phyloP scores from a whole-genome alignment of 169 alveolate genomes.

The Plasmodium fragile region DNA sequence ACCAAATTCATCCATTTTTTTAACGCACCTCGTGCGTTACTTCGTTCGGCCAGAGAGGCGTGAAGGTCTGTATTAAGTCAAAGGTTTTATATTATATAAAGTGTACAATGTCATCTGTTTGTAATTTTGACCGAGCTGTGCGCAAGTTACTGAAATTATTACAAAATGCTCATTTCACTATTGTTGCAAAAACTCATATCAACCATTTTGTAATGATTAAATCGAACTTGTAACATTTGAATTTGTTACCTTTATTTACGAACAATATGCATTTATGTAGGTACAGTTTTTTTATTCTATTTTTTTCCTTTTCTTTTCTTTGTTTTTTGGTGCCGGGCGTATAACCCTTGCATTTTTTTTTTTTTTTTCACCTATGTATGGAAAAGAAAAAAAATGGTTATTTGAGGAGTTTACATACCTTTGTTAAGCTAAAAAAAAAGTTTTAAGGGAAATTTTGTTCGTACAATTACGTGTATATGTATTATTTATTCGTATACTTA shows the following conservation, averaged over 20 bases:
- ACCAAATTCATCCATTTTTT: neutral
- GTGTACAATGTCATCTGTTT: neutral
- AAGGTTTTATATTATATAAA: neutral
- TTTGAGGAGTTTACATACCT: neutral
- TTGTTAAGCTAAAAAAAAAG: constrained; percentile 3
- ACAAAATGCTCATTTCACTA: neutral
- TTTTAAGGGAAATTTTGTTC: neutral
- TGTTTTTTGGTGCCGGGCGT: neutral
- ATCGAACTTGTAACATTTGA: neutral
- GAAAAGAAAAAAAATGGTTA: neutral
- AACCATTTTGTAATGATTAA: neutral
- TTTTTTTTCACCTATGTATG: neutral
- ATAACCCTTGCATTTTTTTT: neutral
- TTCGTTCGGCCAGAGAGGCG: neutral
- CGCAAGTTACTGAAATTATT: neutral
- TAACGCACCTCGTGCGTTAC: neutral
- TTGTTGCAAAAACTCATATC: neutral
- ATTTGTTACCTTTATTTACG: neutral
- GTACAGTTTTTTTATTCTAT: neutral
- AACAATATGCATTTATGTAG: neutral
- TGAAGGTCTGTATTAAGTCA: neutral
- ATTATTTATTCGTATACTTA: neutral
- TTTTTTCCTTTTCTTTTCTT: neutral
- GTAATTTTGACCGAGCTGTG: neutral
- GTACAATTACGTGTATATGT: neutral